Percentiles rank a stretch among this genome's conserved stretches.
Evolutionary conservation across 148 eudicot species (phyloP).

Genomic region (Tetragonia tetragonoides): DNA sequence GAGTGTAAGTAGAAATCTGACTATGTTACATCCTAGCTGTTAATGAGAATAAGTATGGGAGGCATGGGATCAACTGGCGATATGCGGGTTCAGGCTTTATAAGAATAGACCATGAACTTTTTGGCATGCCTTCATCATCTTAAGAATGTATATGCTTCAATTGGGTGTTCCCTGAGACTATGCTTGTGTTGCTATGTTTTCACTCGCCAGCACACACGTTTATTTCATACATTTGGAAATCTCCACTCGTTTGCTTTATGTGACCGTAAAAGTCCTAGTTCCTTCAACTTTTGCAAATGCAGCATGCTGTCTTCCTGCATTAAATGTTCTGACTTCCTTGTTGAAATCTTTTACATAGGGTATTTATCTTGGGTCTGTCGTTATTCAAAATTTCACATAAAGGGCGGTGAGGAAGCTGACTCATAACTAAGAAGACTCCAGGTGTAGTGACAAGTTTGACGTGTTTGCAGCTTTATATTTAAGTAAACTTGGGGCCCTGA

Average conservation of each 20-base stretch:
- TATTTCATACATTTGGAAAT: constrained; percentile 6
- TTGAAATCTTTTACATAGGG: constrained; percentile 61
- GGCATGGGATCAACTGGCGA: too few species aligned
- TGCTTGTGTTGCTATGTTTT: constrained; percentile 7
- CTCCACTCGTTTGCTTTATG: background rate
- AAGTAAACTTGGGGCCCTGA: constrained; percentile 31
- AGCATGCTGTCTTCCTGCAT: constrained; percentile 14
- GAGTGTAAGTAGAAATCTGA: too few species aligned
- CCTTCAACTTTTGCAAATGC: constrained; percentile 21
- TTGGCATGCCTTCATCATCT: background rate
- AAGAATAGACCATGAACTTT: background rate
- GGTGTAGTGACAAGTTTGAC: constrained; percentile 52
- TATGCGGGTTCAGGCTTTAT: background rate
- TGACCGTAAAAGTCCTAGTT: constrained; percentile 14
- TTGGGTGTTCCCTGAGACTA: background rate
- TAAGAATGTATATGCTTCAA: background rate
- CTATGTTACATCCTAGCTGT: too few species aligned
- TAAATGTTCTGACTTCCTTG: constrained; percentile 39
- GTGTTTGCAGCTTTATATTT: constrained; percentile 32
- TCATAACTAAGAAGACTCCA: constrained; percentile 49
- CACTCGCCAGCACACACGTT: background rate
- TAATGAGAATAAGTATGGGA: too few species aligned
- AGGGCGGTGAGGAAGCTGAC: constrained; percentile 60
- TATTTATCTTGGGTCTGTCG: constrained; percentile 55
- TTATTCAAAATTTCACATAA: constrained; percentile 50